Evolutionary conservation across 176 grass and related monocot genomes (phyloP).

Genomic region (Cenchrus purpureus): DNA sequence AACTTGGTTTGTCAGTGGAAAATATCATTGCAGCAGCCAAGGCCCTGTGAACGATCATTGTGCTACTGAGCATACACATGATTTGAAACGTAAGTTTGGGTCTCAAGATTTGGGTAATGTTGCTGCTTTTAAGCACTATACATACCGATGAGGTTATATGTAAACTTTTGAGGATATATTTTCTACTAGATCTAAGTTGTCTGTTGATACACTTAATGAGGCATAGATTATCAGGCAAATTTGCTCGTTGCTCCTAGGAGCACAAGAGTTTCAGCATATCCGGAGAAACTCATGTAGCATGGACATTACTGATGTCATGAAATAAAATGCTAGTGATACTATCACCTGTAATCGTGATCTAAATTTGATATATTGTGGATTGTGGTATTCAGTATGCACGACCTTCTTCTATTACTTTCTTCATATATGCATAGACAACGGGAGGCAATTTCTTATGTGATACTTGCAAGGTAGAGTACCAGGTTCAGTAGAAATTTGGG

Average conservation of each 20-base stretch:
- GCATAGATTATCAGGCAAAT: neutral
- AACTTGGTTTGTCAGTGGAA: conserved; percentile 59
- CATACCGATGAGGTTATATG: neutral
- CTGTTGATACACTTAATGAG: neutral
- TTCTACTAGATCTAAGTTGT: neutral
- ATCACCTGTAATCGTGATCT: neutral
- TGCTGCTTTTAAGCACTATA: too few species aligned
- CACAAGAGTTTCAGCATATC: neutral
- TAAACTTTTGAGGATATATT: neutral
- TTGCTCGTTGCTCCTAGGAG: neutral
- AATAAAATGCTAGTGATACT: conserved; percentile 15
- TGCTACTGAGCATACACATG: neutral
- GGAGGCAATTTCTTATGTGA: too few species aligned
- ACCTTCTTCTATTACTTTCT: neutral
- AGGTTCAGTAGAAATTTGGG: too few species aligned
- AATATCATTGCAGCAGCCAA: conserved; percentile 48
- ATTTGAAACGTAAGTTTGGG: neutral
- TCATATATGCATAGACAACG: neutral
- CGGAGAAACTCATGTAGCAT: neutral
- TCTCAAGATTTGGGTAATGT: neutral
- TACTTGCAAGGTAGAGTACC: too few species aligned
- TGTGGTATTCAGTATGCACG: neutral
- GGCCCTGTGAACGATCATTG: conserved; percentile 21
- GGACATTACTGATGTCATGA: neutral
- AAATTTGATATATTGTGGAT: neutral